phyloP scores from a whole-genome alignment of 2,329 filamentous ascomycete genomes.

The Ophiostoma sp. region DNA sequence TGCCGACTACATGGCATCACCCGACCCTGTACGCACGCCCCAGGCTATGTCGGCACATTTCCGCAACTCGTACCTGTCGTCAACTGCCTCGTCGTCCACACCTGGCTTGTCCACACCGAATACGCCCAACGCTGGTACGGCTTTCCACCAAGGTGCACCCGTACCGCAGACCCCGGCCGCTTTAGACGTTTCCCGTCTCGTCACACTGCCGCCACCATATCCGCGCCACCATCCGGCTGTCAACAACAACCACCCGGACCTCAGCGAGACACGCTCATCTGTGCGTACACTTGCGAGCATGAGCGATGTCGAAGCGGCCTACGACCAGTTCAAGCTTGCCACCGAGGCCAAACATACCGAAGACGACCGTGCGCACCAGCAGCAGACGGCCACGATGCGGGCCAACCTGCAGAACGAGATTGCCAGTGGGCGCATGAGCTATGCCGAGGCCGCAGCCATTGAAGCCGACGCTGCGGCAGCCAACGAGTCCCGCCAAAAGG shows the following conservation, averaged over 20 bases:
- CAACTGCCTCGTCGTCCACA: slow-evolving; percentile 32
- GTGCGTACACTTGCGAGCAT: slow-evolving; percentile 75
- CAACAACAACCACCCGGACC: slow-evolving; percentile 90
- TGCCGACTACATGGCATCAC: slow-evolving; percentile 23
- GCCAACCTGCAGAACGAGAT: slow-evolving; percentile 78
- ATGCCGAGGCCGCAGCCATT: slow-evolving; percentile 77
- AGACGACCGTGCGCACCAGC: slow-evolving; percentile 49
- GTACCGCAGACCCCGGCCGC: slow-evolving; percentile 32
- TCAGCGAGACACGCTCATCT: slow-evolving; percentile 72
- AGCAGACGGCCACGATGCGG: slow-evolving; percentile 65
- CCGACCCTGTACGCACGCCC: slow-evolving; percentile 46
- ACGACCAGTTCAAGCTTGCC: slow-evolving; percentile 59
- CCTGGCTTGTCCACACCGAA: slow-evolving; percentile 42
- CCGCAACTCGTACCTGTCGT: slow-evolving; percentile 44
- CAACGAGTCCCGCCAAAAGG: slow-evolving; percentile 70
- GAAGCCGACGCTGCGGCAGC: slow-evolving; percentile 75
- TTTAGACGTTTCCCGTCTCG: slow-evolving; percentile 85
- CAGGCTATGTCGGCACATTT: slow-evolving; percentile 37
- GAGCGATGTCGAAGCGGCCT: slow-evolving; percentile 67
- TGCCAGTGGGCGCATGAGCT: slow-evolving; percentile 73
- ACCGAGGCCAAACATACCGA: slow-evolving; percentile 61
- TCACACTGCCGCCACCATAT: slow-evolving; percentile 91
- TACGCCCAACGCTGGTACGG: slow-evolving; percentile 42
- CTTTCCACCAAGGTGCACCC: slow-evolving; percentile 38
- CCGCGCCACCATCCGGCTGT: slow-evolving; percentile 93